Base-by-base conservation (phyloP, 2,329 filamentous ascomycete genomes). In the Xylariales sp. region DNA sequence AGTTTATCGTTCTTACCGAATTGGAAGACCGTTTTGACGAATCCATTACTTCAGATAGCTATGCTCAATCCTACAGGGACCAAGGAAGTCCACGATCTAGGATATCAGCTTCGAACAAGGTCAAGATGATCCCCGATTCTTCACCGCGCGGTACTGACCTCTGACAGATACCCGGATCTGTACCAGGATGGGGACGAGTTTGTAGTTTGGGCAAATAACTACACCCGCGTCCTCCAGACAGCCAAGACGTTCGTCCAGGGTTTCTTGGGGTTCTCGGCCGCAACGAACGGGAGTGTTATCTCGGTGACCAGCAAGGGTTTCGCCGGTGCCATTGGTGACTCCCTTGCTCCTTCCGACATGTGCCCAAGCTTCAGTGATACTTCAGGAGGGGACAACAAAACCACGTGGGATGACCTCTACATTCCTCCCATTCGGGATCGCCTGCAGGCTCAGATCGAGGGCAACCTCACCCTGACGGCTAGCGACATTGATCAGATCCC, bases 161-260 rank as follows among this genome's bases (percentile, higher is more conserved):
- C 8, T 33, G 19, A 27, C 9, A 65, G 65, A 38, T 73, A 73
- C 42, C 68, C 70, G 0, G 57, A 71, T 27, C 66, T 84, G 14
- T 76, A 76, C 49, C 50, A 55, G 1, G 65, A 72, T 38, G 68
- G 70, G 5, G 63, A 70, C 4, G 54, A 64, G 7, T 82, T 84
- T 50, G 64, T 73, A 7, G 71, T 81, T 5, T 86, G 78, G 77
- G 72, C 78, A 14, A 86, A 85, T 55, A 75, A 80, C 50, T 84
- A 84, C 56, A 73, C 76, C 5, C 71, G 78, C 5, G 78, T 82
- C 1, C 63, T 83, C 9, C 76, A 84, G 54, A 80, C 78, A 2
- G 79, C 79, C 2, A 65, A 74, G 38, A 68, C 78, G 33, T 85
- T 84, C 47, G 65, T 79, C 1, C 70, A 71, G 22, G 80, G 80